Evolutionary conservation across 352 stramenopile species (phyloP).

Genomic region (Pythium brassicae): DNA sequence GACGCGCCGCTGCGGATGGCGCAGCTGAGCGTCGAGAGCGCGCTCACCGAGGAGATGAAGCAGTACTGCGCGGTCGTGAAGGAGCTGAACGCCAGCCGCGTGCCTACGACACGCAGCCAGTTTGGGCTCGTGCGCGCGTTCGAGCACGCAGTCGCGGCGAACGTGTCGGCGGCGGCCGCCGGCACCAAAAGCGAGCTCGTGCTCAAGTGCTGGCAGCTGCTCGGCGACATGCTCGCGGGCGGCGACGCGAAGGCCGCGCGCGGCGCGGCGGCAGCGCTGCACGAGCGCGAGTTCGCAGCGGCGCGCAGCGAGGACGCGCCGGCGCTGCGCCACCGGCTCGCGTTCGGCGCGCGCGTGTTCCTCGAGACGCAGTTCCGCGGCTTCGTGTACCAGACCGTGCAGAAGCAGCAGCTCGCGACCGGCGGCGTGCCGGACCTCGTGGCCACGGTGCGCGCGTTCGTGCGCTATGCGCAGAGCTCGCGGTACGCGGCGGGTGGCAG

Average conservation of each 20-base stretch:
- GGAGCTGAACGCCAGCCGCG: slow-evolving; percentile 63
- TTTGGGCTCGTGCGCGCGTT: slow-evolving; percentile 65
- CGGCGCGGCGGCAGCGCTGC: slow-evolving; percentile 24
- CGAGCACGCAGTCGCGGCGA: slow-evolving; percentile 40
- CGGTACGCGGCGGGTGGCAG: slow-evolving; percentile 39
- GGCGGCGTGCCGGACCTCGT: slow-evolving; percentile 67
- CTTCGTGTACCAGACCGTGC: slow-evolving; percentile 77
- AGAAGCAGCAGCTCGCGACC: slow-evolving; percentile 68
- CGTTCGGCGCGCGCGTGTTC: slow-evolving; percentile 65
- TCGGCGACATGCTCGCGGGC: slow-evolving; percentile 57
- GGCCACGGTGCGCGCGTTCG: slow-evolving; percentile 72
- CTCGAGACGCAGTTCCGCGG: slow-evolving; percentile 73
- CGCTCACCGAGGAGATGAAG: slow-evolving; percentile 84
- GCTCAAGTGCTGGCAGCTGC: slow-evolving; percentile 80
- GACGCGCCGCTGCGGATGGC: slow-evolving; percentile 51
- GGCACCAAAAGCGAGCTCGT: slow-evolving; percentile 72
- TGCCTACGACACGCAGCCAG: slow-evolving; percentile 65
- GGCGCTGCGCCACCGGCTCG: slow-evolving; percentile 51
- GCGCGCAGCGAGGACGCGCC: slow-evolving; percentile 30
- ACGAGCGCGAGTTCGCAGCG: slow-evolving; percentile 54
- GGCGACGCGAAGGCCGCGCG: slow-evolving; percentile 34
- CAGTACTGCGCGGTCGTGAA: slow-evolving; percentile 68
- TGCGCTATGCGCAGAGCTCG: slow-evolving; percentile 72
- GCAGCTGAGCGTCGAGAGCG: slow-evolving; percentile 53
- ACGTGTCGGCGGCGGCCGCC: slow-evolving; percentile 50